Base-by-base conservation (phyloP, 192 early-diverging fungal genomes). In the Coemansia sp. region DNA sequence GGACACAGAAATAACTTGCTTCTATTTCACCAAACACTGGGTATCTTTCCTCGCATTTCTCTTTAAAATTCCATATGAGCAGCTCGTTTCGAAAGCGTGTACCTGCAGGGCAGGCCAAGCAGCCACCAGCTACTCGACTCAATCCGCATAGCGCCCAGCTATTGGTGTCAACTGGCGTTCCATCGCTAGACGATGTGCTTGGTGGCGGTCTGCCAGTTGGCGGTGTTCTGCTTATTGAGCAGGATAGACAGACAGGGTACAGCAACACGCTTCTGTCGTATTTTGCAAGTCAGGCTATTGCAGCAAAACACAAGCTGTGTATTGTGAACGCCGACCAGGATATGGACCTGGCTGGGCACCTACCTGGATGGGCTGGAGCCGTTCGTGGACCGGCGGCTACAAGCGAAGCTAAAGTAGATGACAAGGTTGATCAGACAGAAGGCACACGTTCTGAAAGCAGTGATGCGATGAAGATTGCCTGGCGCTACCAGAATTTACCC, bases 141-240 rank as follows among this genome's bases (percentile, higher is more conserved):
- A 92, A 90, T 30, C 81, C 88, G 0, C 87, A 90, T 61, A 94
- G 86, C 57, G 88, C 86, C 13, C 85, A 88, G 59, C 74, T 87
- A 7, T 73, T 93, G 6, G 84, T 89, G 1, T 94, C 93, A 0
- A 91, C 89, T 0, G 94, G 94, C 3, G 85, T 91, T 1, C 87
- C 89, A 4, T 87, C 91, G 1, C 67, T 96, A 14, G 94, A 96
- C 74, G 89, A 91, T 66, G 84, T 92, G 61, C 71, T 87, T 8
- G 94, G 93, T 38, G 95, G 93, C 27, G 94, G 94, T 7, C 69
- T 93, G 3, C 93, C 93, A 0, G 78, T 95, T 0, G 93, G 93
- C 47, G 84, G 87, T 0, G 61, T 94, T 5, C 62, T 89, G 5
- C 62, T 98, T 44, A 80, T 96, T 27, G 81, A 89, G 49, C 84